Evolutionary conservation across 495 filamentous ascomycete genomes (phyloP).

Genomic region (Neurospora sublineolata): DNA sequence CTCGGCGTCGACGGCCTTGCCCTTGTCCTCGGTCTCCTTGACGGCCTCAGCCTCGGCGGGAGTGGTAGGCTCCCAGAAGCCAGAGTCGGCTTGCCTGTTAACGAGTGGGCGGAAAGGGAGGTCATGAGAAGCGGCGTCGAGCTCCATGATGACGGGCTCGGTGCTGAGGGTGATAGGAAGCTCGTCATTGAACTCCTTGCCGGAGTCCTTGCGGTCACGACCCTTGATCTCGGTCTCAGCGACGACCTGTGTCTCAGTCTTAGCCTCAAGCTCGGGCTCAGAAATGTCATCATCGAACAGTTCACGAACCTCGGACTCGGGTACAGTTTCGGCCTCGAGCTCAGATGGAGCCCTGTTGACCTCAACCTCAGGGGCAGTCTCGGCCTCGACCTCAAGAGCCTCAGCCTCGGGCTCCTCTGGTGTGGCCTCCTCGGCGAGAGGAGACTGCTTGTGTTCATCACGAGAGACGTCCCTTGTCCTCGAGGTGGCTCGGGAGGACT

Average conservation of each 20-base stretch:
- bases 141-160: conserved; percentile 6
- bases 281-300: not conserved
- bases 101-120: conserved; percentile 3
- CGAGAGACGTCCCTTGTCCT: not conserved
- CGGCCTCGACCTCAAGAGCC: not conserved
- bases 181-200: conserved; percentile 17
- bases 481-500: conserved; percentile 10
- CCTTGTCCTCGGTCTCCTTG: conserved; percentile 3
- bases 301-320: not conserved
- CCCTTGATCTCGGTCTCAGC: not conserved
- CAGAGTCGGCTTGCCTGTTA: conserved; percentile 20
- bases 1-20: not conserved
- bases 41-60: conserved; percentile 9
- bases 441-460: not conserved
- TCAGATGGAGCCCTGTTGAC: conserved; percentile 10
- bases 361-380: conserved; percentile 1
- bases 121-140: conserved; percentile 8
- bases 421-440: not conserved
- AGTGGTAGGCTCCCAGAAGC: conserved; percentile 18
- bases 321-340: conserved; percentile 11
- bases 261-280: not conserved
- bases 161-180: conserved; percentile 7
- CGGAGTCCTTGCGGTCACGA: conserved; percentile 17
- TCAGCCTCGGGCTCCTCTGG: not conserved
- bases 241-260: conserved; percentile 1